Evolutionary conservation across 768 basidiomycete species (phyloP), one percentile per base, ranked within the genome.

Genomic region (Kwoniella mangroviensis): DNA sequence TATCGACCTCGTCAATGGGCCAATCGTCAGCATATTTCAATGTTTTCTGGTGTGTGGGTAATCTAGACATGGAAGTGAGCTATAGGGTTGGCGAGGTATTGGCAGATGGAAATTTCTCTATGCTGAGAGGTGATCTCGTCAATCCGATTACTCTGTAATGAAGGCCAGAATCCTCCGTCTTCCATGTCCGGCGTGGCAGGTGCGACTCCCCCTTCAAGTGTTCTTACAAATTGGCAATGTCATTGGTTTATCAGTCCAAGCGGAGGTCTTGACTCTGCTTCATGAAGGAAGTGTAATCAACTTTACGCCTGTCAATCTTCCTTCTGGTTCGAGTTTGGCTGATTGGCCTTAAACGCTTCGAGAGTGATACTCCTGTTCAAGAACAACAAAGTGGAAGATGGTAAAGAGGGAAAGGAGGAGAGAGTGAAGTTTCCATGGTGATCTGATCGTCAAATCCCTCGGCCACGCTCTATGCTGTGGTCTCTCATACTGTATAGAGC

Each of bases 231-330:
- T 76, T 13, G 77, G 77, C 2, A 60, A 69, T 19, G 80, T 75
- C 17, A 61, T 78, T 41, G 76, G 91, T 55, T 92, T 92, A 84
- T 91, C 92, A 3, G 83, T 87, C 67, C 76, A 79, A 61, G 78
- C 75, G 40, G 78, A 74, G 10, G 59, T 79, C n/a, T 54, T 79
- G 40, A 77, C 76, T 0, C 15, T 75, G 21, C n/a, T n/a, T n/a
- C 15, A 77, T 24, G 58, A 59, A n/a, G 76, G 72, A 10, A 45
- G 40, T 12, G 21, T 77, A 11, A 9, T 17, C 13, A 75, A 77
- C 51, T 77, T 62, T 53, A 21, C 57, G 22, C 75, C 75, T 57
- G 70, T 77, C 65, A 75, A 53, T 63, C 70, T 5, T 67, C 67
- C 2, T 77, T 67, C 55, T 73, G 68, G 67, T 77, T 77, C 60